Conservation (phyloP, 768 basidiomycete genomes). For the Multifurca ochricompacta region DNA sequence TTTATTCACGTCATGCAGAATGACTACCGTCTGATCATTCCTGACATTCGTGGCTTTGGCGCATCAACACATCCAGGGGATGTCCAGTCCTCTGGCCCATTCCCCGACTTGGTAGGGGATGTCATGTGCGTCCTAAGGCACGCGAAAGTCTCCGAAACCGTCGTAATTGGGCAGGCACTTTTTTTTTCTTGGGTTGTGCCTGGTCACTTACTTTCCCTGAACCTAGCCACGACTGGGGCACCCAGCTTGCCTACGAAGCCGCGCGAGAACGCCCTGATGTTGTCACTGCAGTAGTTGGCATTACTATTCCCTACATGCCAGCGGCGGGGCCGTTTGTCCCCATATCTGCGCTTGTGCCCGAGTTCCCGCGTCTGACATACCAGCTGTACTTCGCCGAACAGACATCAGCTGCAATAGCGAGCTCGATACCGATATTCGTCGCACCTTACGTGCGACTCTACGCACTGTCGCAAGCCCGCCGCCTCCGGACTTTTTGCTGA, state of each 20-base stretch:
- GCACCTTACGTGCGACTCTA: constrained; percentile 49
- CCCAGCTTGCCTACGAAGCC: constrained; percentile 58
- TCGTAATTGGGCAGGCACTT: constrained; percentile 56
- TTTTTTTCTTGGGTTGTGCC: background rate
- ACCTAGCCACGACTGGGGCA: constrained; percentile 69
- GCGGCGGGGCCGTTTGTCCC: constrained; percentile 40
- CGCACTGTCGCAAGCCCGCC: constrained; percentile 48
- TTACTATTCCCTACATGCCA: constrained; percentile 58
- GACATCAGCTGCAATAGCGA: constrained; percentile 44
- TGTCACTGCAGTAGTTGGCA: constrained; percentile 51
- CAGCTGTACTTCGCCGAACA: constrained; percentile 46
- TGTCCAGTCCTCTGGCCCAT: constrained; percentile 46
- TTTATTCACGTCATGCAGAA: constrained; percentile 29
- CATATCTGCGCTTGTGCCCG: constrained; percentile 33
- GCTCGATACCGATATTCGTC: constrained; percentile 46
- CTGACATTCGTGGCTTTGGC: constrained; percentile 65
- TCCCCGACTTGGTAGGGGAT: constrained; percentile 55
- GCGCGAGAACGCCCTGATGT: constrained; percentile 61
- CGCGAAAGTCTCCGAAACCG: constrained; percentile 39
- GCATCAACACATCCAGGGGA: constrained; percentile 60
- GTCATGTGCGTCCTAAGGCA: constrained; percentile 52
- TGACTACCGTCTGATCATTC: constrained; percentile 54
- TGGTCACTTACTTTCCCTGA: background rate
- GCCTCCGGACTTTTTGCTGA: constrained; percentile 46
- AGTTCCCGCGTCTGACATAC: constrained; percentile 51